These are phyloP conservation scores for Hymenoscyphus infarciens DNA, from an alignment of 2,329 filamentous ascomycete species.

Conservation along the genomic window DNA sequence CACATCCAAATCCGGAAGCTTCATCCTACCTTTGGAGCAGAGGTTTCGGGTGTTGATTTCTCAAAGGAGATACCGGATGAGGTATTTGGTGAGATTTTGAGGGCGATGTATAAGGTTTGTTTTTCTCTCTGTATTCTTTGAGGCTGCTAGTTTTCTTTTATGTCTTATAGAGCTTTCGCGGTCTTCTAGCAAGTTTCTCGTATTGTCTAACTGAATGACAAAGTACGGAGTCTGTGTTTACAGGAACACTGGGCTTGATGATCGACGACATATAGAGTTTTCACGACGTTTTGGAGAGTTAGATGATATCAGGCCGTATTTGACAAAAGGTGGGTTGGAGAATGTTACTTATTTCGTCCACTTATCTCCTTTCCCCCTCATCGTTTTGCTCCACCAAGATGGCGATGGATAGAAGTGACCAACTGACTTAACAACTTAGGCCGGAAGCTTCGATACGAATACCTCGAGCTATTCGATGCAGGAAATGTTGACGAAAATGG, in stretches of 20 bases:
- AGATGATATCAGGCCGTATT: conserved; percentile 51
- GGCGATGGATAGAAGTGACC: conserved; percentile 37
- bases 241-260: conserved; percentile 47
- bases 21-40: conserved; percentile 39
- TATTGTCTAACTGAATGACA: neutral
- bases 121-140: neutral
- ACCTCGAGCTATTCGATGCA: conserved; percentile 54
- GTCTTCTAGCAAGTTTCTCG: neutral
- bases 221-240: conserved; percentile 53
- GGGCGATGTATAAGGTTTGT: conserved; percentile 37
- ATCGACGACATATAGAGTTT: conserved; percentile 50
- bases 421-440: neutral
- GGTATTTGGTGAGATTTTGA: conserved; percentile 37
- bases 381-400: conserved; percentile 30
- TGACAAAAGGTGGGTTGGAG: conserved; percentile 21
- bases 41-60: conserved; percentile 39
- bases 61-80: conserved; percentile 34
- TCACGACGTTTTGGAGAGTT: conserved; percentile 50
- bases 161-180: neutral
- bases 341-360: too few relatives aligned
- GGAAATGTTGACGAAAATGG: conserved; percentile 51
- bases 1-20: conserved; percentile 36
- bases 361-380: neutral
- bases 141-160: neutral
- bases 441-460: conserved; percentile 40